Conservation (phyloP, 352 stramenopile species). For the Elongisporangium prolatum region DNA sequence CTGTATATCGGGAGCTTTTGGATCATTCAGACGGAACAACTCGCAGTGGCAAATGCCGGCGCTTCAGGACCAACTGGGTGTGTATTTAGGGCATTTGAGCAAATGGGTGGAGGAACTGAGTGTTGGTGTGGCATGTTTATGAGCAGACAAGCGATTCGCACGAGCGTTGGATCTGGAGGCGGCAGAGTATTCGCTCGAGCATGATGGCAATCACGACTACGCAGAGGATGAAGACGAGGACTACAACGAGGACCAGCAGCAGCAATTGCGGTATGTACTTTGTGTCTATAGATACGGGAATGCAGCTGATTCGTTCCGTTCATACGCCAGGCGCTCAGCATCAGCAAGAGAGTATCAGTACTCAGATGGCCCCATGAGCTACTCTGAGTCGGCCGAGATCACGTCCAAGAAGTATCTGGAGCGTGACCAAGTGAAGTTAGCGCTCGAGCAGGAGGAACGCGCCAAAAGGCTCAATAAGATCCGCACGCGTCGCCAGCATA, state of each 20-base stretch:
- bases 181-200: slow-evolving; percentile 17
- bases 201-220: slow-evolving; percentile 12
- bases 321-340: slow-evolving; percentile 9
- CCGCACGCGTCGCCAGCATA: slow-evolving; percentile 45
- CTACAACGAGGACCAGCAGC: slow-evolving; percentile 3
- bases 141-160: slow-evolving; percentile 34
- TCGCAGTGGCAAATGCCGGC: slow-evolving; percentile 32
- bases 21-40: no score
- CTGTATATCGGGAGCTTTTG: background rate
- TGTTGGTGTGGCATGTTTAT: slow-evolving; percentile 2
- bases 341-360: slow-evolving; percentile 21
- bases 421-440: slow-evolving; percentile 57
- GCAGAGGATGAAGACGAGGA: slow-evolving; percentile 13
- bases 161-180: slow-evolving; percentile 28
- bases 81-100: background rate
- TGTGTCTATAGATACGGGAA: no score
- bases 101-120: background rate
- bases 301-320: no score
- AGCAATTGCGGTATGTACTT: background rate
- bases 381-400: slow-evolving; percentile 69
- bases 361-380: slow-evolving; percentile 23
- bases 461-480: slow-evolving; percentile 54
- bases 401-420: slow-evolving; percentile 77
- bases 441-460: slow-evolving; percentile 58
- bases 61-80: slow-evolving; percentile 40